A percentile compares a stretch with the other conserved stretches of the same genome.
These are phyloP conservation scores for Phoma sp. DNA, from an alignment of 2,329 filamentous ascomycete genomes.

Conservation along the genomic window DNA sequence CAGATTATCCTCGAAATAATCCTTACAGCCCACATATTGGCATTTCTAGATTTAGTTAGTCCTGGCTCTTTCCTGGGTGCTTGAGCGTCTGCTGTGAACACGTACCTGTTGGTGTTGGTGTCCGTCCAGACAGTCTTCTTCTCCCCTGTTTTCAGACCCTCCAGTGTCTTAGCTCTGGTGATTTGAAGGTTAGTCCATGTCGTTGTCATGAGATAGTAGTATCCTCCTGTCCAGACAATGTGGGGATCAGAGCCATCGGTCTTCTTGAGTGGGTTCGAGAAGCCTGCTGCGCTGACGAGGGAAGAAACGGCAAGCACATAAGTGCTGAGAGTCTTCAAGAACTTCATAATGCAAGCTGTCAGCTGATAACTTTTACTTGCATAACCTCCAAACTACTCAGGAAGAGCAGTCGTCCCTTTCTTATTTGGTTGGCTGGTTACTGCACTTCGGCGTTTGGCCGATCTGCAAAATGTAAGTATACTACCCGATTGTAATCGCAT, in stretches of 20 bases:
- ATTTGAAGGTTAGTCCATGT: constrained; percentile 65
- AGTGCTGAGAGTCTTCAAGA: constrained; percentile 21
- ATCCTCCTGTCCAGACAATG: constrained; percentile 61
- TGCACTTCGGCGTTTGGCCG: constrained; percentile 11
- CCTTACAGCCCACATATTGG: constrained; percentile 58
- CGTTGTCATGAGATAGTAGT: constrained; percentile 66
- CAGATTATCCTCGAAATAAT: neutral
- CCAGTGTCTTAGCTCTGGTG: constrained; percentile 62
- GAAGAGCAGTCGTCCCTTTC: too few species aligned
- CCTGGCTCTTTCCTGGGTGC: constrained; percentile 42
- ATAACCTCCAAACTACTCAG: too few species aligned
- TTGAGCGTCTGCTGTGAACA: constrained; percentile 19
- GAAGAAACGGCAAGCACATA: constrained; percentile 27
- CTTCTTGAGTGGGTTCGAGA: constrained; percentile 61
- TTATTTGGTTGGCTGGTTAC: neutral
- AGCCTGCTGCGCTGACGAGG: constrained; percentile 48
- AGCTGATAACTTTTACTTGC: too few species aligned
- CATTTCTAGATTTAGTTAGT: constrained; percentile 46
- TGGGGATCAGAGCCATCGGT: constrained; percentile 62
- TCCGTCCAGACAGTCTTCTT: constrained; percentile 61
- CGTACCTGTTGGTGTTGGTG: constrained; percentile 46
- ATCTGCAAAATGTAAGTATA: neutral
- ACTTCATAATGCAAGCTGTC: constrained; percentile 21
- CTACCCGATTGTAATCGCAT: neutral
- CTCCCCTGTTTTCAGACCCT: constrained; percentile 62